A percentile compares a stretch with the other conserved stretches of the same genome.
Conservation (phyloP, 257 asterid genomes). For the Knoxia roxburghii region DNA sequence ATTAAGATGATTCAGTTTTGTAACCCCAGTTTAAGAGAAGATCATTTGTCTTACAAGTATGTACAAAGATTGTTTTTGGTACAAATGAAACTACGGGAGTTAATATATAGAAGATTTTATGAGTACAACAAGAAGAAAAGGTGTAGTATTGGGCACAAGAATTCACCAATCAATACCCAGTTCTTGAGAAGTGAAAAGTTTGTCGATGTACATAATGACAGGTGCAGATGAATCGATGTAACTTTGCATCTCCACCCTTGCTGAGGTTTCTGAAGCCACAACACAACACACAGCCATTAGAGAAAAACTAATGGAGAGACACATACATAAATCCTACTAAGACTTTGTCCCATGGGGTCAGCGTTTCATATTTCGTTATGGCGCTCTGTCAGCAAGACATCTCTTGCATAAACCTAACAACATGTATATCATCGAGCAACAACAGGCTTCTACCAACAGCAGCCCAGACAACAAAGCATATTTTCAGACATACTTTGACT, state of each 20-base stretch:
- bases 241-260: conserved; percentile 66
- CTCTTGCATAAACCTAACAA: background rate
- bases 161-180: conserved; percentile 80
- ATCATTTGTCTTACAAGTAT: too few relatives aligned
- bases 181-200: conserved; percentile 58
- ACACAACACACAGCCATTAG: conserved; percentile 1
- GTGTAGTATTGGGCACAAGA: background rate
- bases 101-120: background rate
- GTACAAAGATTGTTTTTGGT: background rate
- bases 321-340: conserved; percentile 1
- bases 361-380: too few relatives aligned
- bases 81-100: background rate
- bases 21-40: too few relatives aligned
- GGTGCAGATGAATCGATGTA: conserved; percentile 44
- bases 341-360: too few relatives aligned
- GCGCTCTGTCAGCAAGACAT: too few relatives aligned
- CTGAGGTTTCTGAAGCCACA: conserved; percentile 54
- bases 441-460: too few relatives aligned
- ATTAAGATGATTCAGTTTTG: too few relatives aligned
- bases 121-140: background rate
- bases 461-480: background rate
- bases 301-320: background rate
- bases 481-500: background rate
- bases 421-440: background rate
- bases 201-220: conserved; percentile 53